Evolutionary conservation across 2,329 filamentous ascomycete genomes (phyloP), one percentile per base, ranked within the genome.

Genomic region (Nothophoma quercina): DNA sequence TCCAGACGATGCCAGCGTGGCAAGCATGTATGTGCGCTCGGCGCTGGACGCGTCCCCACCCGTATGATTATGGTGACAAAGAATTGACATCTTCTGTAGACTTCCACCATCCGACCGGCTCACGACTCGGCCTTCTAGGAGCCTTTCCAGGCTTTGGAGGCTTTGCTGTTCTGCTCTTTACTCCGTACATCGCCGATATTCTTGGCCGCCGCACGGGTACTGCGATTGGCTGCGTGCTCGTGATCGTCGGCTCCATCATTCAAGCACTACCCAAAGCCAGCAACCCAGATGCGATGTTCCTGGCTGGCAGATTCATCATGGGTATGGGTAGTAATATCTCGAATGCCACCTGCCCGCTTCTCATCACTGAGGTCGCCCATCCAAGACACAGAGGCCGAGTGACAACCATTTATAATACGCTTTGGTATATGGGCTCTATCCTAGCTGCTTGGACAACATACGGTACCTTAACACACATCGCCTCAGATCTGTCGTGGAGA

Each of bases 311-410:
- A 9, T 71, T 68, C 51, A 50, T 74, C n/a, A 63, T 74, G 38
- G 70, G 69, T 1, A 70, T 71, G 46, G 83, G 83, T 19, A 81
- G 80, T 25, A 77, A 78, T 6, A 81, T 86, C 45, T 79, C 78
- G 5, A 78, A 78, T n/a, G 77, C 78, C 3, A 79, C 82, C 3
- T 81, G 77, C 1, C 83, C 83, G 1, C 77, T 81, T 16, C 83
- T 83, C 57, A 79, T 80, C 19, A 79, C 83, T 34, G 84, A 87
- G 65, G 71, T 85, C 22, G 77, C 82, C 2, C 84, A 86, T 61
- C 84, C 85, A 0, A 78, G 79, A 5, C 84, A 83, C 62, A 78
- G 85, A 56, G 84, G 83, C 22, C 77, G 81, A 15, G 77, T 84
- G 61, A 83, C 83, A 2, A 85, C 81, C 22, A 76, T 85, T 53